Conservation (phyloP, 176 grass and related monocot genomes). For the Aegilops bicornis region DNA sequence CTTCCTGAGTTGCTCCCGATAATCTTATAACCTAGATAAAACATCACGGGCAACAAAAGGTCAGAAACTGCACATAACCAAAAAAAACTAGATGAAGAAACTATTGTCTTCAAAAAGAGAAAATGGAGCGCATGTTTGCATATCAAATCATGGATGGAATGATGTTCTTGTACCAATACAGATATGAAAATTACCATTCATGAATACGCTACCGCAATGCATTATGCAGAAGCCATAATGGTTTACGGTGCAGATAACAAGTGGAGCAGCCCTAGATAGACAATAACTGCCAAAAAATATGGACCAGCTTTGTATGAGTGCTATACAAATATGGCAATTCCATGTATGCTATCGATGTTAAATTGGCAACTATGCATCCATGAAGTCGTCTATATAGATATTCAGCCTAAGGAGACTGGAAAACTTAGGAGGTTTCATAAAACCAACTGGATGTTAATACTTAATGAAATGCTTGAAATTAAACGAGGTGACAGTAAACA, state of each 20-base stretch:
- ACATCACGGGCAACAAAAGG: slow-evolving; percentile 1
- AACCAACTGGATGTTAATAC: not conserved
- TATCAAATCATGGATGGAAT: not conserved
- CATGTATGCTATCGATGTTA: not conserved
- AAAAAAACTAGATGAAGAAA: not conserved
- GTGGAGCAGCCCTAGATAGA: not conserved
- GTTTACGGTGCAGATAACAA: not conserved
- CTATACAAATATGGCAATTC: slow-evolving; percentile 2
- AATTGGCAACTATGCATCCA: not conserved
- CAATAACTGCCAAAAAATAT: not conserved
- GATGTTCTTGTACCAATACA: not conserved
- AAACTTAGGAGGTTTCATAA: not conserved
- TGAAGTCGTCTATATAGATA: not conserved
- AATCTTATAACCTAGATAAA: slow-evolving; percentile 85
- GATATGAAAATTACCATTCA: not conserved
- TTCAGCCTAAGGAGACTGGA: not conserved
- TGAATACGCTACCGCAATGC: not conserved
- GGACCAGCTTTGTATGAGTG: not conserved
- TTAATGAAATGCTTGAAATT: not conserved
- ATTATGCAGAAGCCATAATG: not conserved
- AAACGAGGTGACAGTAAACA: not conserved
- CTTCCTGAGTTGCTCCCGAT: slow-evolving; percentile 88
- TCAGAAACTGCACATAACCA: slow-evolving; percentile 12
- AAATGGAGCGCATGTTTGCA: not conserved
- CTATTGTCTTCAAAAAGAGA: not conserved